These are phyloP conservation scores for Claviceps africana DNA, from an alignment of 2,329 filamentous ascomycete species.

Conservation along the genomic window DNA sequence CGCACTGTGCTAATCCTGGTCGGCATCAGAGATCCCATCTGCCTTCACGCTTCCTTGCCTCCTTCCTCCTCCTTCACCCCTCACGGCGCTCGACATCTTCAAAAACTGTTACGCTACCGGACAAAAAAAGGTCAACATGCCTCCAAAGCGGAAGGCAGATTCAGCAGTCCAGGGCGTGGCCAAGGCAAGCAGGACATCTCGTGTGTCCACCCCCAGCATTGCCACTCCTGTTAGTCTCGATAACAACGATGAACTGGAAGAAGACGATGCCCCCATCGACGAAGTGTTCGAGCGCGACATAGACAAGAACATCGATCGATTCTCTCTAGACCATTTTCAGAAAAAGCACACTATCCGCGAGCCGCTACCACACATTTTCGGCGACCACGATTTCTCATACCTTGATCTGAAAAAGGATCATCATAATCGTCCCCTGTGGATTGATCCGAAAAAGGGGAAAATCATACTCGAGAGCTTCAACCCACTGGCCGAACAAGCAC, in stretches of 20 bases:
- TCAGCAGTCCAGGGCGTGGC: slow-evolving; percentile 30
- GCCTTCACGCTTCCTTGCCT: neutral
- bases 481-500: slow-evolving; percentile 69
- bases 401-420: slow-evolving; percentile 78
- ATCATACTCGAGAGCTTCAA: slow-evolving; percentile 94
- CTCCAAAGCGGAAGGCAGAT: slow-evolving; percentile 55
- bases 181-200: slow-evolving; percentile 44
- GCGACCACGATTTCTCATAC: slow-evolving; percentile 60
- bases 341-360: slow-evolving; percentile 29
- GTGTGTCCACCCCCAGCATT: slow-evolving; percentile 45
- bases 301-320: slow-evolving; percentile 45
- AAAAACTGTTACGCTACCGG: slow-evolving; percentile 9
- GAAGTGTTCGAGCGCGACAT: slow-evolving; percentile 39
- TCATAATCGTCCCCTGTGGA: slow-evolving; percentile 81
- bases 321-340: slow-evolving; percentile 39
- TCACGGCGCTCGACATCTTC: neutral
- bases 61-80: neutral
- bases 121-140: slow-evolving; percentile 32
- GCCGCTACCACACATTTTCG: slow-evolving; percentile 32
- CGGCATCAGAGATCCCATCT: neutral
- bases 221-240: slow-evolving; percentile 45
- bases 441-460: slow-evolving; percentile 71
- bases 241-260: slow-evolving; percentile 35
- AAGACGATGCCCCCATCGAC: slow-evolving; percentile 36
- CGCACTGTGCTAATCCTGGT: neutral